Percentiles rank a stretch among this genome's conserved stretches.
phyloP scores from a whole-genome alignment of 73 alveolate species.

The Durusdinium trenchii region DNA sequence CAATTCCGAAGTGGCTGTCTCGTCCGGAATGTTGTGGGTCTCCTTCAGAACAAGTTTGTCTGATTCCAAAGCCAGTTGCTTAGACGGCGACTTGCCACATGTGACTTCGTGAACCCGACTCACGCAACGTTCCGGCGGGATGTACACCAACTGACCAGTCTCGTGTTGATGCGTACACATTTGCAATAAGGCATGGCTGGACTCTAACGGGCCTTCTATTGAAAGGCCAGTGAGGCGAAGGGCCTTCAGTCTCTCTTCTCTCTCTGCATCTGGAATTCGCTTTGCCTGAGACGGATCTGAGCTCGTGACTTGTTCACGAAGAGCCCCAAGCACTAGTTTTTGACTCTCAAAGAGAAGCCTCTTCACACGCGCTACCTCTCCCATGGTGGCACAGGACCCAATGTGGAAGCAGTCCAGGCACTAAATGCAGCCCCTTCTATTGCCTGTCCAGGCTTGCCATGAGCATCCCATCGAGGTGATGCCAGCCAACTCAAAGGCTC shows the following conservation, averaged over 20 bases:
- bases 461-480: no score
- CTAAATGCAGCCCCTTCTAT: neutral
- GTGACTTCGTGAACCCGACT: slow-evolving; percentile 11
- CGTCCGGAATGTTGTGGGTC: neutral
- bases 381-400: neutral
- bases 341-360: neutral
- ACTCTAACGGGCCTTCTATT: neutral
- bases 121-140: neutral
- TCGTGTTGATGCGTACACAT: neutral
- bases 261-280: neutral
- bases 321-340: neutral
- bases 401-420: neutral
- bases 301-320: neutral
- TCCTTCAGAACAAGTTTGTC: neutral
- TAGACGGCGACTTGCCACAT: neutral
- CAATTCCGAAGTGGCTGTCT: neutral
- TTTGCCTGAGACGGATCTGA: neutral
- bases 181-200: neutral
- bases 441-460: neutral
- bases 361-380: neutral
- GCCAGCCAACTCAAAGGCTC: no score
- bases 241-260: neutral
- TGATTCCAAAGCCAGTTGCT: neutral
- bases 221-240: neutral
- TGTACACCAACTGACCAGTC: neutral